Base-by-base conservation (phyloP, 2,329 filamentous ascomycete genomes). In the Cytospora leucostoma region DNA sequence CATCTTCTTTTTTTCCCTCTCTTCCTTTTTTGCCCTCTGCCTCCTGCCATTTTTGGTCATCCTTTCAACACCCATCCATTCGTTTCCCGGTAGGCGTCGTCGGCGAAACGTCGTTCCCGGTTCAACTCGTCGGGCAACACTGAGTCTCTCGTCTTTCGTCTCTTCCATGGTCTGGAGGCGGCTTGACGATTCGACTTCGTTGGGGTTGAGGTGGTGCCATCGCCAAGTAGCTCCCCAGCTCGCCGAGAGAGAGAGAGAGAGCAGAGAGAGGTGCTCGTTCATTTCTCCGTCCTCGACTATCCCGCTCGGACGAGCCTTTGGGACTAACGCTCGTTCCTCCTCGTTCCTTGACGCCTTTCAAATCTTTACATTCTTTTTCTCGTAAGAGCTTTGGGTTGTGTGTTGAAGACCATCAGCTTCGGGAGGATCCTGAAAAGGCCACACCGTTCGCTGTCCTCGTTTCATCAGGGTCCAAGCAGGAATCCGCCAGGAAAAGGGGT, bases 141-240 rank as follows among this genome's bases (percentile, higher is more conserved):
- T 47, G 44, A 47, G 7, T 59, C 47, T 34, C 49, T 57, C 44
- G 38, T 56, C 58, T 55, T 53, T 55, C 57, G 58, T 50, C 56
- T 62, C 60, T 63, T 59, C 67, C 65, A 64, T 67, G 59, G 64
- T 66, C 66, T 67, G 65, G 66, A 59, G 69, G 62, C 70, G 68
- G 69, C 70, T 47, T 47, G n/a, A 47, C n/a, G n/a, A 21, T 47
- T 21, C 11, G 44, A 21, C n/a, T 47, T 47, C 7, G 44, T 47
- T 47, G 44, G 44, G 44, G 44, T 47, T 47, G 44, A 47, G 44
- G 44, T 47, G 44, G 44, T 47, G 44, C 19, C n/a, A 47, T 47
- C n/a, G 44, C 44, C n/a, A 21, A 47, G 44, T 47, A 47, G 21
- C 44, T 47, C 27, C 27, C 27, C 44, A 47, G 19, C 44, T 47